Percentiles rank a stretch among this genome's conserved stretches.
Conservation (phyloP, 345 rosid species). For the Citrus cavaleriei region DNA sequence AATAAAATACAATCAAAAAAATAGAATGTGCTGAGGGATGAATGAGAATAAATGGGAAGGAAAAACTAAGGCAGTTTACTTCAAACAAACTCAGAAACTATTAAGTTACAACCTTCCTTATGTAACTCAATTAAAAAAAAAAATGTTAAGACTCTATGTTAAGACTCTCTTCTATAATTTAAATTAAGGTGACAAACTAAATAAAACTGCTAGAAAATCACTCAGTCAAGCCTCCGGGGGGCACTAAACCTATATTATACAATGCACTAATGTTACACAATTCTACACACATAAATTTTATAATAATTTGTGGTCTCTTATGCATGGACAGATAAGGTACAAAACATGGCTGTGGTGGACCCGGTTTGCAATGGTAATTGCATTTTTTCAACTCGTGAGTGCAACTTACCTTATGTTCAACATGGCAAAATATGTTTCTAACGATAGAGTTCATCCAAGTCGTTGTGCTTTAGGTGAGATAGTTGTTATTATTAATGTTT, state of each 20-base stretch:
- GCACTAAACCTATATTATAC: no score
- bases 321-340: conserved; percentile 56
- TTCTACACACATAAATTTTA: no score
- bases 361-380: conserved; percentile 51
- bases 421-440: conserved; percentile 46
- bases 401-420: conserved; percentile 59
- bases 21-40: not conserved
- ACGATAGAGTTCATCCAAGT: conserved; percentile 23
- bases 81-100: not conserved
- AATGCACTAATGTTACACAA: no score
- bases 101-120: no score
- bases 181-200: rapidly evolving
- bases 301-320: not conserved
- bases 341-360: conserved; percentile 86
- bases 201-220: no score
- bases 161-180: no score
- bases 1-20: no score
- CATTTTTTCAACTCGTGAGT: conserved; percentile 56
- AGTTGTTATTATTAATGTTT: not conserved
- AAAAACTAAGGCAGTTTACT: not conserved
- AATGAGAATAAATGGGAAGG: not conserved
- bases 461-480: conserved; percentile 60
- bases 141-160: no score
- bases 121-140: no score
- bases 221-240: rapidly evolving